These are phyloP conservation scores for Apiospora saccharicola DNA, from an alignment of 2,329 filamentous ascomycete species.

Conservation along the genomic window DNA sequence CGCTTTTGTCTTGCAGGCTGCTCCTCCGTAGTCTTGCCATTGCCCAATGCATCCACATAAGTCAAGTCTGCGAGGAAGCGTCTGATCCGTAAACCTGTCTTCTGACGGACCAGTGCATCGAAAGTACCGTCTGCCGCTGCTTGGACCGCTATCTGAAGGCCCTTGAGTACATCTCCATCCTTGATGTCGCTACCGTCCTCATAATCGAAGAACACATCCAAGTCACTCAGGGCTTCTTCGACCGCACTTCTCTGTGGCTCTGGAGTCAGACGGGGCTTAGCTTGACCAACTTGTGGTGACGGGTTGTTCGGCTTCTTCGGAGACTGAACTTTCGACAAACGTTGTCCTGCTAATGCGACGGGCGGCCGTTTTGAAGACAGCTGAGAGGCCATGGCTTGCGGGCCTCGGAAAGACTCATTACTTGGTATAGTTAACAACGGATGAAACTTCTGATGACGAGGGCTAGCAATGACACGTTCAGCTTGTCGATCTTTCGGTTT, in stretches of 20 bases:
- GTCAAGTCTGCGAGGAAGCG: conserved; percentile 63
- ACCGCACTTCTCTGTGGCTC: background rate
- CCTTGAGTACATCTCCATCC: conserved; percentile 61
- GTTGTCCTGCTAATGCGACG: background rate
- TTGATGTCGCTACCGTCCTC: conserved; percentile 52
- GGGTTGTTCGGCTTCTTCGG: background rate
- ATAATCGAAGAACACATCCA: conserved; percentile 43
- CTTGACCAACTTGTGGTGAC: background rate
- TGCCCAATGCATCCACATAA: conserved; percentile 55
- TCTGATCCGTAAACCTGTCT: conserved; percentile 61
- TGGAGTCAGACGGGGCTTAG: too few relatives aligned
- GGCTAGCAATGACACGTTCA: background rate
- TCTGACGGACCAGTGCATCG: conserved; percentile 58
- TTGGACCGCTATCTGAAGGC: conserved; percentile 61
- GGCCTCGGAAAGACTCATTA: background rate
- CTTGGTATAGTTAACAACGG: background rate
- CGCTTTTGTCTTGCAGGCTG: conserved; percentile 30
- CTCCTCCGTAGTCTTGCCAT: conserved; percentile 38
- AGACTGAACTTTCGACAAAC: background rate
- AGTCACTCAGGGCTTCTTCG: conserved; percentile 29
- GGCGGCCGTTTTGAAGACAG: background rate
- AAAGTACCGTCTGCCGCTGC: conserved; percentile 64
- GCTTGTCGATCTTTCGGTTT: background rate
- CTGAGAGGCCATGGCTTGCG: background rate
- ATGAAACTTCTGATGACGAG: background rate